Base-by-base conservation (phyloP, 768 basidiomycete genomes). In the Lactarius indigo region DNA sequence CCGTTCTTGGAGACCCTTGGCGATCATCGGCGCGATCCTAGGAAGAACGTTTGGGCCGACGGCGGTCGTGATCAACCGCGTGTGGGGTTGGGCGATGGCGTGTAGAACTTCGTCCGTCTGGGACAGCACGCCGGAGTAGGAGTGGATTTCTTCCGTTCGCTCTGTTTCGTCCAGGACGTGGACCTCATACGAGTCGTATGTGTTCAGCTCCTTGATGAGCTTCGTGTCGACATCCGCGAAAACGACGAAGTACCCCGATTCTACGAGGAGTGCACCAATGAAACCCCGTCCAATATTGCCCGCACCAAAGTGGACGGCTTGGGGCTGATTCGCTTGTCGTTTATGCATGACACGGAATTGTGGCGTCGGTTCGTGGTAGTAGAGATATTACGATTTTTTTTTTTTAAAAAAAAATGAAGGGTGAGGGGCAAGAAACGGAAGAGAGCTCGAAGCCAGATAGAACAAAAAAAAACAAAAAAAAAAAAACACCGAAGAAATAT, bases 201-300 rank as follows among this genome's bases (percentile, higher is more conserved):
- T 62, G 68, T 78, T 78, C 37, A 79, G 72, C 39, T 74, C 68
- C 54, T 76, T 65, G 65, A 79, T 75, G 64, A 78, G 61, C 1
- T 61, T 67, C 59, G 74, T 72, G 72, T 78, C 69, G 39, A 78
- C 73, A 57, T 79, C 78, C 2, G 76, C 70, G 65, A 79, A 79
- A 37, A 75, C 65, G 69, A 79, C 77, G 63, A 78, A 77, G 65
- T 78, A 79, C 30, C 78, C 78, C 1, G 78, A 77, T 39, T 75
- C 69, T 17, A 70, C 68, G 41, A 79, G 75, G 17, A 79, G 73
- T 12, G 78, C 78, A 0, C 77, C 78, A 59, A 79, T 79, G 69
- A 79, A 79, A 9, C 78, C 78, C 8, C 77, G 74, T 15, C 78
- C 78, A 56, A 78, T 78, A 70, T 78, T 78, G 7, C 78, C 78